A percentile compares a stretch with the other conserved stretches of the same genome.
Evolutionary conservation across 495 filamentous ascomycete species (phyloP).

Genomic region (Zalerion maritima): DNA sequence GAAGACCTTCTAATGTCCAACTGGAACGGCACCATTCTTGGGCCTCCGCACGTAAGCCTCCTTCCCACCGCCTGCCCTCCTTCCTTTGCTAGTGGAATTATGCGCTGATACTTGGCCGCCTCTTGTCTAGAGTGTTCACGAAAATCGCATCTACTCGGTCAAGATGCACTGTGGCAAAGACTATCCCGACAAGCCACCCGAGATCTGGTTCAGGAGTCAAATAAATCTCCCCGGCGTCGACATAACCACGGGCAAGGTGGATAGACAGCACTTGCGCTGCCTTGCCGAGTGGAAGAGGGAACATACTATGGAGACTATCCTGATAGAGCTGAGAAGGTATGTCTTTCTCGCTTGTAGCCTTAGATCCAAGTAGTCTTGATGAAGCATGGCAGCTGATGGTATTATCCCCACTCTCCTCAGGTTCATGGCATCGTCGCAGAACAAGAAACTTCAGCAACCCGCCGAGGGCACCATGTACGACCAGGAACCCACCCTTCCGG

Average conservation of each 20-base stretch:
- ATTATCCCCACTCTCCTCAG: constrained; percentile 25
- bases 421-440: constrained; percentile 83
- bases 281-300: constrained; percentile 80
- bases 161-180: constrained; percentile 89
- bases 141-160: constrained; percentile 95
- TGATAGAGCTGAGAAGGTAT: constrained; percentile 75
- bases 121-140: constrained; percentile 62
- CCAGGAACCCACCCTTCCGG: background rate
- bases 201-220: constrained; percentile 77
- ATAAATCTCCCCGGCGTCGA: constrained; percentile 94
- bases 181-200: constrained; percentile 80
- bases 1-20: constrained; percentile 95
- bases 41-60: constrained; percentile 76
- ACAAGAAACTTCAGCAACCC: constrained; percentile 93
- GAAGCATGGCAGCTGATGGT: constrained; percentile 10
- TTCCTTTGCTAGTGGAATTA: background rate
- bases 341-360: constrained; percentile 13
- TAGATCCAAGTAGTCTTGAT: constrained; percentile 8
- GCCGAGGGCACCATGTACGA: constrained; percentile 69
- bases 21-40: constrained; percentile 96
- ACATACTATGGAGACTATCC: constrained; percentile 83
- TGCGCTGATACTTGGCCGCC: constrained; percentile 5
- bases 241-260: constrained; percentile 64
- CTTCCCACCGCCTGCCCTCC: background rate
- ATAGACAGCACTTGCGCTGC: constrained; percentile 66